Percentiles rank a stretch among this genome's conserved stretches.
Conservation (phyloP, 208 protist species). For the Wallacemonas sp. region DNA sequence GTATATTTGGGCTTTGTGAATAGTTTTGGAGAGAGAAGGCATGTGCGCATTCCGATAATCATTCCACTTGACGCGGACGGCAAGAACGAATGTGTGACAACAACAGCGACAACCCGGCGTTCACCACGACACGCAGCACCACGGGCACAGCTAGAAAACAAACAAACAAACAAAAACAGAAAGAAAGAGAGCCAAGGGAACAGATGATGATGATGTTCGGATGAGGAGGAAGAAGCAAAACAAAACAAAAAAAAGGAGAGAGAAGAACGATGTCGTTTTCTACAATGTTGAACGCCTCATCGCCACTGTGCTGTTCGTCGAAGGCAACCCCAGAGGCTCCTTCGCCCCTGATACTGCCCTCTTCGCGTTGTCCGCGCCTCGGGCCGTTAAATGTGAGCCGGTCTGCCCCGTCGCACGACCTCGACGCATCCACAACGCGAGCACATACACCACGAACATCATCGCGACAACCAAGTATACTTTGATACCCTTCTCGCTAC, state of each 20-base stretch:
- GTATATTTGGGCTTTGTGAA: too few species aligned
- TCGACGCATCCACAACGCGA: constrained; percentile 19
- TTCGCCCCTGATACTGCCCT: background rate
- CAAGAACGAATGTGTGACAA: too few species aligned
- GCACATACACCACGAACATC: constrained; percentile 40
- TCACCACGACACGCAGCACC: too few species aligned
- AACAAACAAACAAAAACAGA: constrained; percentile 11
- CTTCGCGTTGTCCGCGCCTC: background rate
- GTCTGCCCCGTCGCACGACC: background rate
- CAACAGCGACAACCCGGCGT: constrained; percentile 2
- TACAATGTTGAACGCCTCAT: background rate
- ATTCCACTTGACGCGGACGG: too few species aligned
- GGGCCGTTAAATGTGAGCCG: background rate
- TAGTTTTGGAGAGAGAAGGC: too few species aligned
- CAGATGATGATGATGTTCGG: background rate
- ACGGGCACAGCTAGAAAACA: background rate
- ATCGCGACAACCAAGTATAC: constrained; percentile 32
- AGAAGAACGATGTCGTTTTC: too few species aligned
- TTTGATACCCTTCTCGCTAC: constrained; percentile 29
- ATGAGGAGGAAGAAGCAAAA: too few species aligned
- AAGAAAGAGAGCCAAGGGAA: background rate
- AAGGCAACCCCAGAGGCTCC: constrained; percentile 3
- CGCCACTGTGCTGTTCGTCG: constrained; percentile 7
- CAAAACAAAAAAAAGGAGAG: too few species aligned
- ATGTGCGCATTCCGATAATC: too few species aligned